A percentile compares a stretch with the other conserved stretches of the same genome.
Conservation (phyloP, 768 basidiomycete species). For the Russula griseocarnosa region DNA sequence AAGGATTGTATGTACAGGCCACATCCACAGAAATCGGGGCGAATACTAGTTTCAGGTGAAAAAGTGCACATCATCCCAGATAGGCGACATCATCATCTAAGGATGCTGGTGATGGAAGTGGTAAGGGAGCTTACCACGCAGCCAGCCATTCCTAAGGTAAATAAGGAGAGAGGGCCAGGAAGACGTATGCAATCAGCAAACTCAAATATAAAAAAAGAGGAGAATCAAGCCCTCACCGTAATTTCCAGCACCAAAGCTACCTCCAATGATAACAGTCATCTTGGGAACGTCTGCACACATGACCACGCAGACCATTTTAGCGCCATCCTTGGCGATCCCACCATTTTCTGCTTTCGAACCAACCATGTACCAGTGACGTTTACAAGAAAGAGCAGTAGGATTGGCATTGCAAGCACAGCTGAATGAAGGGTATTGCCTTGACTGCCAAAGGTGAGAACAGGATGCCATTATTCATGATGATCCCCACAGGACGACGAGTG, state of each 20-base stretch:
- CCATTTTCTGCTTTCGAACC: slow-evolving; percentile 92
- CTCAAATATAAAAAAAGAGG: slow-evolving; percentile 3
- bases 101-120: slow-evolving; percentile 2
- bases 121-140: slow-evolving; percentile 61
- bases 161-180: background rate
- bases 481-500: slow-evolving; percentile 85
- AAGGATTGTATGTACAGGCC: slow-evolving; percentile 63
- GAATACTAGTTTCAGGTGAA: slow-evolving; percentile 57
- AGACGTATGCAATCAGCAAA: slow-evolving; percentile 1
- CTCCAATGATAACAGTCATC: slow-evolving; percentile 87
- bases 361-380: slow-evolving; percentile 99
- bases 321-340: slow-evolving; percentile 93
- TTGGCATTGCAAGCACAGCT: slow-evolving; percentile 89
- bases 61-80: slow-evolving; percentile 1
- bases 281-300: slow-evolving; percentile 94
- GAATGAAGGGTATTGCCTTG: slow-evolving; percentile 93
- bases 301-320: slow-evolving; percentile 95
- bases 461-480: slow-evolving; percentile 93
- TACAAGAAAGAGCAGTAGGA: slow-evolving; percentile 89
- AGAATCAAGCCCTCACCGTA: slow-evolving; percentile 57
- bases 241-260: slow-evolving; percentile 92
- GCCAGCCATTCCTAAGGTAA: slow-evolving; percentile 75
- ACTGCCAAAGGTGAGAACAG: slow-evolving; percentile 89
- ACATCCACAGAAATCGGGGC: slow-evolving; percentile 96
- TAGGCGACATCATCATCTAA: slow-evolving; percentile 9